Percentiles rank a stretch among this genome's conserved stretches.
phyloP scores from a whole-genome alignment of 495 filamentous ascomycete genomes.

The Podospora australis region DNA sequence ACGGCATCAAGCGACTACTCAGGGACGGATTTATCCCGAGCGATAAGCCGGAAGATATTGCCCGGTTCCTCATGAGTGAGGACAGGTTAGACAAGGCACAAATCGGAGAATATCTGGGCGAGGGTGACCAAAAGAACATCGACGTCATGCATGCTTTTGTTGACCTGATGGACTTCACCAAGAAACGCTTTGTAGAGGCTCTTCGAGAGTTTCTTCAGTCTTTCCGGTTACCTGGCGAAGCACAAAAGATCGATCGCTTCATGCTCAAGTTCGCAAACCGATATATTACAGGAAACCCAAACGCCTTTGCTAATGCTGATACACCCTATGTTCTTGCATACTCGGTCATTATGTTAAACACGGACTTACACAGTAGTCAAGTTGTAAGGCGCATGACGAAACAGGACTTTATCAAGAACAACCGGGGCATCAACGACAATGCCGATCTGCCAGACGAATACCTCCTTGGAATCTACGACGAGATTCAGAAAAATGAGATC shows the following conservation, averaged over 20 bases:
- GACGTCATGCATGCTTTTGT: slow-evolving; percentile 98
- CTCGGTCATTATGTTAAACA: slow-evolving; percentile 95
- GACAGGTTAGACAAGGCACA: slow-evolving; percentile 81
- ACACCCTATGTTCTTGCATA: slow-evolving; percentile 95
- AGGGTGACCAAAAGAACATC: slow-evolving; percentile 86
- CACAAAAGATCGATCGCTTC: slow-evolving; percentile 98
- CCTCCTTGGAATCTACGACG: slow-evolving; percentile 79
- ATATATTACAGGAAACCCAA: slow-evolving; percentile 90
- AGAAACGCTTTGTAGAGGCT: slow-evolving; percentile 87
- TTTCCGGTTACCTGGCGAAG: slow-evolving; percentile 92
- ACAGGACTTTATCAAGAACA: slow-evolving; percentile 98
- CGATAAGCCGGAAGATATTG: slow-evolving; percentile 72
- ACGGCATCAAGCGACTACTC: slow-evolving; percentile 77
- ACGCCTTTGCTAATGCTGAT: slow-evolving; percentile 96
- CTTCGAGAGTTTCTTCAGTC: slow-evolving; percentile 87
- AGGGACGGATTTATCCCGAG: slow-evolving; percentile 80
- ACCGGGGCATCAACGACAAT: slow-evolving; percentile 95
- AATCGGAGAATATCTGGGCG: slow-evolving; percentile 91
- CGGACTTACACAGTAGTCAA: slow-evolving; percentile 86
- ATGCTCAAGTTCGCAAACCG: slow-evolving; percentile 99
- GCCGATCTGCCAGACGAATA: slow-evolving; percentile 92
- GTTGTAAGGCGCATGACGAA: slow-evolving; percentile 85
- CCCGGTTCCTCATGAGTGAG: slow-evolving; percentile 66
- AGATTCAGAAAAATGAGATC: slow-evolving; percentile 88
- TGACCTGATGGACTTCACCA: slow-evolving; percentile 89